phyloP scores from a whole-genome alignment of 495 filamentous ascomycete species.

The Schizothecium vesticola region DNA sequence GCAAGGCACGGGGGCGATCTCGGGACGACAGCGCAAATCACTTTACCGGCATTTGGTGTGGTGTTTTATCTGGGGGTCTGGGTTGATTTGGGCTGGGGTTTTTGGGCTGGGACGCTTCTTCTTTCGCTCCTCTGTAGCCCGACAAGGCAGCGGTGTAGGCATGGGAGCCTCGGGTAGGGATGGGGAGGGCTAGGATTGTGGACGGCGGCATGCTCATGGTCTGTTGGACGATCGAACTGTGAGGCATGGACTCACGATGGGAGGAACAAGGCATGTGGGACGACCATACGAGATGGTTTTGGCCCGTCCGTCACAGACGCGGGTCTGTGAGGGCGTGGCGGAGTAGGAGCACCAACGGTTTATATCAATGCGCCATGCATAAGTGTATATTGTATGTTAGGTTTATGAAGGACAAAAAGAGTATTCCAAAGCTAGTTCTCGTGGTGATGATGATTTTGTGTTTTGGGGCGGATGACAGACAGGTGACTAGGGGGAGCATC shows the following conservation, averaged over 20 bases:
- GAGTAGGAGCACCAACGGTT: neutral
- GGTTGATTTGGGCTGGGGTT: conserved; percentile 3
- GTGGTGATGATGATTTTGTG: neutral
- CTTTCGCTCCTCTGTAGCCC: conserved; percentile 5
- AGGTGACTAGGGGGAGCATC: too few relatives aligned
- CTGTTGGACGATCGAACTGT: neutral
- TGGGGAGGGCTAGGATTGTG: neutral
- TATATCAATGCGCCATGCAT: conserved; percentile 28
- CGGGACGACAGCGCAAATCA: conserved; percentile 8
- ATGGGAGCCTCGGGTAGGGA: neutral
- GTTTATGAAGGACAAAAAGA: conserved; percentile 20
- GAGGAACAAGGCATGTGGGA: neutral
- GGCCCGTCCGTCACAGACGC: neutral
- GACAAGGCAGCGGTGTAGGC: neutral
- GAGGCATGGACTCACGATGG: neutral
- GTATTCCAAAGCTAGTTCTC: neutral
- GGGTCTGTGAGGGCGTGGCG: neutral
- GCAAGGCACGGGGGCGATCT: conserved; percentile 14
- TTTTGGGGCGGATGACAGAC: neutral
- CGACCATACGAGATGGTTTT: neutral
- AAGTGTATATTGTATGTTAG: conserved; percentile 34
- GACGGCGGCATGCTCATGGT: neutral
- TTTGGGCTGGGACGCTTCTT: neutral
- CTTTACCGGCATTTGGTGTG: conserved; percentile 8
- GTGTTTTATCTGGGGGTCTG: conserved; percentile 1